Percentiles rank a stretch among this genome's conserved stretches.
These are phyloP conservation scores for Eutrema heterophyllum DNA, from an alignment of 345 rosid species.

Conservation along the genomic window DNA sequence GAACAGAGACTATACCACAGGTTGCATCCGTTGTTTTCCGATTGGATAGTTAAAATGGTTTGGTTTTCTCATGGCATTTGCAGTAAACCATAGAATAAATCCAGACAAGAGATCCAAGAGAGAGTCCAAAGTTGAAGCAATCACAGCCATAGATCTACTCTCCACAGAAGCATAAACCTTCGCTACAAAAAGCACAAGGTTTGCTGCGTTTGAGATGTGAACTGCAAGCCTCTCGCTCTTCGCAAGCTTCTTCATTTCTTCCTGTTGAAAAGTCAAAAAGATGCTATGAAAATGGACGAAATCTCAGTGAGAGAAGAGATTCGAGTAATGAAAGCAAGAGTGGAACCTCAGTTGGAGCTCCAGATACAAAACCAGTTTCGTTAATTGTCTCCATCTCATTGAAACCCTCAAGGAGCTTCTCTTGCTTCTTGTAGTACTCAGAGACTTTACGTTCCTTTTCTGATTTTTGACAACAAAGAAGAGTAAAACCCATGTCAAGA, in stretches of 20 bases:
- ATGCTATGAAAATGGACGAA: neutral
- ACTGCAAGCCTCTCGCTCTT: slow-evolving; percentile 63
- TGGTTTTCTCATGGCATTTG: slow-evolving; percentile 69
- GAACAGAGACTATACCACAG: slow-evolving; percentile 48
- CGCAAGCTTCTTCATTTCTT: slow-evolving; percentile 64
- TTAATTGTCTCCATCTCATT: slow-evolving; percentile 71
- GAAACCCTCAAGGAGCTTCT: slow-evolving; percentile 64
- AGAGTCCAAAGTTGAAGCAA: slow-evolving; percentile 84
- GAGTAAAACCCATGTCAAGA: slow-evolving; percentile 7
- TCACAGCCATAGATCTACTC: slow-evolving; percentile 74
- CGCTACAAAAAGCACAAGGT: slow-evolving; percentile 62
- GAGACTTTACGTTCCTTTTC: slow-evolving; percentile 66
- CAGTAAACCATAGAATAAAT: slow-evolving; percentile 80
- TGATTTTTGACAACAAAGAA: slow-evolving; percentile 7
- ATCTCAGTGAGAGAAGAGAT: neutral
- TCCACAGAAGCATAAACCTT: slow-evolving; percentile 69
- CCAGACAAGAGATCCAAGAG: slow-evolving; percentile 82
- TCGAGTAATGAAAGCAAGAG: neutral
- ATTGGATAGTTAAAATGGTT: slow-evolving; percentile 66
- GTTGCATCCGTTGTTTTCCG: slow-evolving; percentile 88
- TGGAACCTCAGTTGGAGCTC: slow-evolving; percentile 55
- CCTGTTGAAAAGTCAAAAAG: slow-evolving; percentile 35
- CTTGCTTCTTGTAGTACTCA: slow-evolving; percentile 80
- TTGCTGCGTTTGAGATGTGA: slow-evolving; percentile 53
- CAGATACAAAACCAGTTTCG: slow-evolving; percentile 47